phyloP scores from a whole-genome alignment of 306 rosid genomes.

The Prunus persica region DNA sequence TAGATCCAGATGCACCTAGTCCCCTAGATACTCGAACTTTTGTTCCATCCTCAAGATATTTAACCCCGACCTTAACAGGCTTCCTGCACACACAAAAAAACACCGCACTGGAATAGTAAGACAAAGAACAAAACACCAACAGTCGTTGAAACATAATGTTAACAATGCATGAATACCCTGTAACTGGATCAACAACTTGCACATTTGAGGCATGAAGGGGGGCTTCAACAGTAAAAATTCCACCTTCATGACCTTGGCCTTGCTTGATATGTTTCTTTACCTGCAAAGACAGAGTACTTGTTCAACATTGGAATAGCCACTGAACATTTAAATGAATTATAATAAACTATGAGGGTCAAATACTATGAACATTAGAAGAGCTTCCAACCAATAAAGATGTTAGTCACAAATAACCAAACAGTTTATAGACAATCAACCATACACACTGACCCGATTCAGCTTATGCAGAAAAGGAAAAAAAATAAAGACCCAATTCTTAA shows the following conservation, averaged over 20 bases:
- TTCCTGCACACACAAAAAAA: constrained; percentile 42
- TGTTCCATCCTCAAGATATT: constrained; percentile 87
- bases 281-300: constrained; percentile 30
- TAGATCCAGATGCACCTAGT: constrained; percentile 72
- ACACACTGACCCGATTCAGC: too few species aligned
- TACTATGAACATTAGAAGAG: neutral
- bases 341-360: neutral
- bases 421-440: neutral
- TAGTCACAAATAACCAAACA: neutral
- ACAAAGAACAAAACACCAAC: neutral
- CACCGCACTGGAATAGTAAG: neutral
- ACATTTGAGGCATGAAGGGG: constrained; percentile 90
- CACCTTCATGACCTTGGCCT: constrained; percentile 98
- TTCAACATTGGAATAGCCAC: neutral
- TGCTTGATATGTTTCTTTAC: constrained; percentile 93
- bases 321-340: neutral
- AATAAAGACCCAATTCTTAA: neutral
- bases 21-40: constrained; percentile 91
- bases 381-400: neutral
- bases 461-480: too few species aligned
- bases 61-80: constrained; percentile 80
- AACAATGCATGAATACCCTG: constrained; percentile 47
- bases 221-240: constrained; percentile 96
- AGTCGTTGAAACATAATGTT: neutral
- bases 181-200: constrained; percentile 78